Percentiles rank a stretch among this genome's conserved stretches.
These are phyloP conservation scores for Morella rubra DNA, from an alignment of 306 rosid species.

Conservation along the genomic window DNA sequence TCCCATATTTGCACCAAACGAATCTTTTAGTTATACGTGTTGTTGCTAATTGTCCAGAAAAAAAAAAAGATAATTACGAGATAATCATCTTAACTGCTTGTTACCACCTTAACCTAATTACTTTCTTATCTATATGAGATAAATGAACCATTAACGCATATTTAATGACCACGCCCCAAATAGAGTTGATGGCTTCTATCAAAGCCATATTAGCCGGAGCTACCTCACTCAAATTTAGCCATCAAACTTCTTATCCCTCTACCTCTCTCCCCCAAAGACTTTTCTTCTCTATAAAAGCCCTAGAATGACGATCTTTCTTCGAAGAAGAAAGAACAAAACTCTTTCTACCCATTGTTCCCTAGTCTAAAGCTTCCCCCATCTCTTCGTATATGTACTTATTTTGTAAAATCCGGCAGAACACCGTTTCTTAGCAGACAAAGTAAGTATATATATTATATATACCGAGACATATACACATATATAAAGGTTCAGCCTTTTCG, in stretches of 20 bases:
- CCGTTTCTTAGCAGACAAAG: neutral
- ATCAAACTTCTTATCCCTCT: slow-evolving; percentile 22
- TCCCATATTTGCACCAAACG: no score
- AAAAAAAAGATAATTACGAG: no score
- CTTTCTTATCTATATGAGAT: no score
- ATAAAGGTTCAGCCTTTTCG: slow-evolving; percentile 8
- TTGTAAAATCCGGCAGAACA: neutral
- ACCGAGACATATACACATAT: neutral
- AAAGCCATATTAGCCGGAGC: slow-evolving; percentile 46
- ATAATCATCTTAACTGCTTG: no score
- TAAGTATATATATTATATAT: neutral
- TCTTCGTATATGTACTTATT: slow-evolving; percentile 31
- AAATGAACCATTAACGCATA: neutral
- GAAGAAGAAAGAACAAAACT: neutral
- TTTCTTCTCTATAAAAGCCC: slow-evolving; percentile 40
- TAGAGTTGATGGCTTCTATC: slow-evolving; percentile 44
- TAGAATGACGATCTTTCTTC: neutral
- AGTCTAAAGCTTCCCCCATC: slow-evolving; percentile 32
- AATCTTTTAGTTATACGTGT: no score
- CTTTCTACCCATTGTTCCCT: slow-evolving; percentile 9
- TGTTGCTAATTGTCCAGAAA: no score
- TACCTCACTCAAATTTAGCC: slow-evolving; percentile 30
- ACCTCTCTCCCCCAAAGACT: neutral
- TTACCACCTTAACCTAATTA: no score
- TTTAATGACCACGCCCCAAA: neutral